Evolutionary conservation across 768 basidiomycete genomes (phyloP).

Genomic region (Kwoniella sp.): DNA sequence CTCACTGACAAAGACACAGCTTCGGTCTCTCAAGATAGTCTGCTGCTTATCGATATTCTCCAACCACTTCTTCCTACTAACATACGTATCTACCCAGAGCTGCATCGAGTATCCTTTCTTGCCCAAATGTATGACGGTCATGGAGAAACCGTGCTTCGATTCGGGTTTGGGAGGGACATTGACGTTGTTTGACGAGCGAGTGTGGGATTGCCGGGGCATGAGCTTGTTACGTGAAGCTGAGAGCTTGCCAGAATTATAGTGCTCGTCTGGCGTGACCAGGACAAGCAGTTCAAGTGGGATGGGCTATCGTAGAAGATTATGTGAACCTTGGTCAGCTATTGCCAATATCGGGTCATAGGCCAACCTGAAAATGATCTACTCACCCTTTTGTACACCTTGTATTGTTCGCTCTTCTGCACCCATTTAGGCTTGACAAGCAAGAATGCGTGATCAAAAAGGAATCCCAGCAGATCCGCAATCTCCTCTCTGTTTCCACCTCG

Average conservation of each 20-base stretch:
- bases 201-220: constrained; percentile 37
- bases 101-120: constrained; percentile 88
- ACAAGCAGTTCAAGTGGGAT: constrained; percentile 92
- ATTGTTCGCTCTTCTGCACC: constrained; percentile 75
- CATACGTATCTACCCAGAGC: constrained; percentile 83
- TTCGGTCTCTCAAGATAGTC: constrained; percentile 76
- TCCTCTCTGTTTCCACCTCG: constrained; percentile 69
- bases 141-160: constrained; percentile 81
- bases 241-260: constrained; percentile 58
- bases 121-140: constrained; percentile 92
- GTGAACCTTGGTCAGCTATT: not conserved
- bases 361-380: constrained; percentile 51
- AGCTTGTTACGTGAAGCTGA: constrained; percentile 41
- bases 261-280: constrained; percentile 76
- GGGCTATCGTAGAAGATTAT: constrained; percentile 62
- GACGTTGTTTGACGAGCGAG: constrained; percentile 30
- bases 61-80: constrained; percentile 89
- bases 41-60: constrained; percentile 90
- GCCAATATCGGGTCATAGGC: too few species aligned
- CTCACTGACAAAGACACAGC: constrained; percentile 80
- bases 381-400: constrained; percentile 89
- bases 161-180: constrained; percentile 56
- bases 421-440: constrained; percentile 90
- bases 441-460: constrained; percentile 94
- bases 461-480: constrained; percentile 87